Percentiles rank a stretch among this genome's conserved stretches.
phyloP scores from a whole-genome alignment of 768 basidiomycete species.

The Suillus paluster region DNA sequence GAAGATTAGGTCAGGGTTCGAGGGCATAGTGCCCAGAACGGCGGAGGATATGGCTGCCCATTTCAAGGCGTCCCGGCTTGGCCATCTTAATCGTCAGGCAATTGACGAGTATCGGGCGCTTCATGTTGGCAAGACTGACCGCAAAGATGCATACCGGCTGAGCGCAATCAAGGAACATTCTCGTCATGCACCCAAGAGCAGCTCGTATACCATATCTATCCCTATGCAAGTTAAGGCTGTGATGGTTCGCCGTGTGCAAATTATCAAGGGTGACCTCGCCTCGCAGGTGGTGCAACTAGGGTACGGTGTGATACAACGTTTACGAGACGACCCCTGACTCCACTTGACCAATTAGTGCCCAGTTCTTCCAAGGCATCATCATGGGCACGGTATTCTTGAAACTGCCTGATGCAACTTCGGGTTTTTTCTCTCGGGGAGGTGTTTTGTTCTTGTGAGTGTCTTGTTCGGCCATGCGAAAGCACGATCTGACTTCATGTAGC shows the following conservation, averaged over 20 bases:
- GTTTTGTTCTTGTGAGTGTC: slow-evolving; percentile 70
- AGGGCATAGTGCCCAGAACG: slow-evolving; percentile 49
- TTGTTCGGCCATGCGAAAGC: slow-evolving; percentile 17
- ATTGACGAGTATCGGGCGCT: slow-evolving; percentile 48
- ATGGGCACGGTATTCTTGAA: slow-evolving; percentile 46
- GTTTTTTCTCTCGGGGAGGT: slow-evolving; percentile 65
- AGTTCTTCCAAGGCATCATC: slow-evolving; percentile 24
- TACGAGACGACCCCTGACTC: slow-evolving; percentile 17
- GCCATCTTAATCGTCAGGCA: slow-evolving; percentile 48
- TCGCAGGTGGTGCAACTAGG: slow-evolving; percentile 39
- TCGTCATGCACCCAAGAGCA: slow-evolving; percentile 43
- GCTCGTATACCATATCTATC: slow-evolving; percentile 50
- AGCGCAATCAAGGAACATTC: slow-evolving; percentile 59
- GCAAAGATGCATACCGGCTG: slow-evolving; percentile 45
- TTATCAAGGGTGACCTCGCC: slow-evolving; percentile 45
- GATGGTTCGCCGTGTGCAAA: slow-evolving; percentile 48
- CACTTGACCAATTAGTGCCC: slow-evolving; percentile 38
- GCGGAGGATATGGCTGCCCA: slow-evolving; percentile 60
- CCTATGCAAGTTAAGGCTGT: slow-evolving; percentile 49
- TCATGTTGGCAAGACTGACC: slow-evolving; percentile 49
- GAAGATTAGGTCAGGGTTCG: slow-evolving; percentile 46
- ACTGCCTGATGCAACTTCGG: slow-evolving; percentile 36
- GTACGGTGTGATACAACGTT: slow-evolving; percentile 31
- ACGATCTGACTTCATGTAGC: slow-evolving; percentile 50
- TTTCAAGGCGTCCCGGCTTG: slow-evolving; percentile 46